These are phyloP conservation scores for Boletus holoroseus DNA, from an alignment of 1,284 basidiomycete genomes.

Conservation along the genomic window DNA sequence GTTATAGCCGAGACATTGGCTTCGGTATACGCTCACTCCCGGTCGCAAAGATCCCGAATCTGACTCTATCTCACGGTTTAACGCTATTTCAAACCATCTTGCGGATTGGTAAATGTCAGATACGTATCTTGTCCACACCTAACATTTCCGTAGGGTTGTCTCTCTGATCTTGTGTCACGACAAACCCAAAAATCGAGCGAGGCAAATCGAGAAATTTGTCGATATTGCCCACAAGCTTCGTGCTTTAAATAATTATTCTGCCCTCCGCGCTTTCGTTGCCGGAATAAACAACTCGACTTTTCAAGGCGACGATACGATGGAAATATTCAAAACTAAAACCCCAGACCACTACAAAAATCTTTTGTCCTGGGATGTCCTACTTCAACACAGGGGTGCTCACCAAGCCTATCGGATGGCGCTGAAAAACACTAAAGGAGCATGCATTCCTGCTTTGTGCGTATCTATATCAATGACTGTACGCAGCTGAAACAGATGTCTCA, in stretches of 20 bases:
- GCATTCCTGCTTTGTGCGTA: conserved; percentile 70
- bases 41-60: conserved; percentile 57
- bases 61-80: conserved; percentile 65
- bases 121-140: conserved; percentile 1
- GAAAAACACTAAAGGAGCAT: conserved; percentile 72
- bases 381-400: conserved; percentile 67
- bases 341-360: conserved; percentile 64
- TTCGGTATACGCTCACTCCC: conserved; percentile 63
- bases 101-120: conserved; percentile 57
- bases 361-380: conserved; percentile 70
- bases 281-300: conserved; percentile 75
- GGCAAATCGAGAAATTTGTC: conserved; percentile 72
- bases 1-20: conserved; percentile 71
- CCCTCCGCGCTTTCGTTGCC: conserved; percentile 72
- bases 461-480: conserved; percentile 26
- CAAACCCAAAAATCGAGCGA: conserved; percentile 56
- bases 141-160: conserved; percentile 50
- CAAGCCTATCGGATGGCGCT: conserved; percentile 75
- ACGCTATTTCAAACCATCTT: conserved; percentile 67
- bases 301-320: conserved; percentile 65
- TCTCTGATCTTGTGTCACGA: conserved; percentile 78
- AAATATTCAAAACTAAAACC: conserved; percentile 55
- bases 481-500: conserved; percentile 14
- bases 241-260: conserved; percentile 72
- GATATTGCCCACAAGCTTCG: conserved; percentile 68